Evolutionary conservation across 768 basidiomycete species (phyloP), one percentile per base, ranked within the genome.

Genomic region (Suillus variegatus): DNA sequence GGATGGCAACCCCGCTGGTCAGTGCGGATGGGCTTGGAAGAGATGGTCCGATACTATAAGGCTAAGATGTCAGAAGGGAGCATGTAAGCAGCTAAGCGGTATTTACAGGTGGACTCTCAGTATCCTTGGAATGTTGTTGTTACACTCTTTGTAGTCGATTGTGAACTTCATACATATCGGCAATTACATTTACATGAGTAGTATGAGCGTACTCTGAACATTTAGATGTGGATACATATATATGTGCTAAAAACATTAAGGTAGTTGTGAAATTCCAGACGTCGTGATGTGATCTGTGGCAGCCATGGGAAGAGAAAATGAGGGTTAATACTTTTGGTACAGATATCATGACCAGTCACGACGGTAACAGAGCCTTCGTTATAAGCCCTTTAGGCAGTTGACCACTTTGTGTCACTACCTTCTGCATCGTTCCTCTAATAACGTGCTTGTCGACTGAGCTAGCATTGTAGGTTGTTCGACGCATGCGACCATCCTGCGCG

Each of bases 21-120:
- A 38, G 92, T 97, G 58, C 86, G 87, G 68, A 95, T 94, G 89
- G 96, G 96, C 35, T 77, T 98, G 60, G 94, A 95, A 80, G 95
- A 97, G 82, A 97, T 96, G 92, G 91, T 94, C 43, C 81, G 92
- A 65, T 97, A 95, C 78, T 97, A 95, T 82, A 94, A 93, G 78
- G 87, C 90, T 22, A 94, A 91, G 79, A 90, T 95, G 86, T 86
- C 84, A 3, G 93, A 95, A 76, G 93, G 93, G 35, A 90, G 88
- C 73, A 80, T 93, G 46, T 93, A 18, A 83, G 73, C 40, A 32
- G 32, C 32, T 32, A 32, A 32, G 32, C 32, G 32, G 32, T 32
- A 32, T 32, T 32, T 32, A 32, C 32, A 32, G 32, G 43, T 35
- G 35, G 14, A 61, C 18, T 9, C 51, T 18, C 60, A 28, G n/a